These are phyloP conservation scores for Coemansia sp. DNA, from an alignment of 192 early-diverging fungal species.

Conservation along the genomic window DNA sequence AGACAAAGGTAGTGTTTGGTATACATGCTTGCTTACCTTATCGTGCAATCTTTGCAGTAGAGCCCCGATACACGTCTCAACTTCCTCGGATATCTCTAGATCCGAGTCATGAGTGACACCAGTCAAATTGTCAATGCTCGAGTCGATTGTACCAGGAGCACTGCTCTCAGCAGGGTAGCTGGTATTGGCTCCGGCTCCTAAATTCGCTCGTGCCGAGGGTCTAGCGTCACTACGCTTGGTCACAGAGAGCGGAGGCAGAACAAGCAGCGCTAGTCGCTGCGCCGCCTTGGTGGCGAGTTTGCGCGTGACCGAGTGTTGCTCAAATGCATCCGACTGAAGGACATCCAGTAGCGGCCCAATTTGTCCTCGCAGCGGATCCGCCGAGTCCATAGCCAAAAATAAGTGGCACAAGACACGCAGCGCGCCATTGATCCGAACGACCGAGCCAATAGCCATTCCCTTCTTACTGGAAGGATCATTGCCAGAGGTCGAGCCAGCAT, in stretches of 20 bases:
- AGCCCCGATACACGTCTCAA: constrained; percentile 83
- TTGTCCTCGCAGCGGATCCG: constrained; percentile 11
- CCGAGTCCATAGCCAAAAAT: constrained; percentile 44
- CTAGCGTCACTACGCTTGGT: constrained; percentile 66
- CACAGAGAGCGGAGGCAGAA: constrained; percentile 66
- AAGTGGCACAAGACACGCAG: constrained; percentile 51
- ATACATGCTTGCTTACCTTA: constrained; percentile 58
- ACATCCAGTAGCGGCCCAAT: constrained; percentile 33
- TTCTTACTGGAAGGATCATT: background rate
- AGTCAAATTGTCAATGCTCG: background rate
- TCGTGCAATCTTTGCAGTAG: constrained; percentile 84
- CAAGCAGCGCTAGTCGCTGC: constrained; percentile 83
- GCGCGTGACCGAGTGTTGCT: constrained; percentile 72
- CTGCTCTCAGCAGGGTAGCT: background rate
- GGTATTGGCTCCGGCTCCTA: background rate
- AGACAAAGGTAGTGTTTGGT: background rate
- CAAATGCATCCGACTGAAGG: constrained; percentile 54
- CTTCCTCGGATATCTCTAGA: constrained; percentile 76
- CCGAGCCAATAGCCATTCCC: constrained; percentile 26
- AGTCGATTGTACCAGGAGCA: background rate
- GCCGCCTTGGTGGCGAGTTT: constrained; percentile 83
- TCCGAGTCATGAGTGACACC: constrained; percentile 52
- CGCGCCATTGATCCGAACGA: constrained; percentile 42
- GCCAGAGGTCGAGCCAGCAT: background rate
- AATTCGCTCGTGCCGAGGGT: constrained; percentile 24